These are phyloP conservation scores for Huiozyma sinensis DNA, from an alignment of 805 yeast species.

Conservation along the genomic window DNA sequence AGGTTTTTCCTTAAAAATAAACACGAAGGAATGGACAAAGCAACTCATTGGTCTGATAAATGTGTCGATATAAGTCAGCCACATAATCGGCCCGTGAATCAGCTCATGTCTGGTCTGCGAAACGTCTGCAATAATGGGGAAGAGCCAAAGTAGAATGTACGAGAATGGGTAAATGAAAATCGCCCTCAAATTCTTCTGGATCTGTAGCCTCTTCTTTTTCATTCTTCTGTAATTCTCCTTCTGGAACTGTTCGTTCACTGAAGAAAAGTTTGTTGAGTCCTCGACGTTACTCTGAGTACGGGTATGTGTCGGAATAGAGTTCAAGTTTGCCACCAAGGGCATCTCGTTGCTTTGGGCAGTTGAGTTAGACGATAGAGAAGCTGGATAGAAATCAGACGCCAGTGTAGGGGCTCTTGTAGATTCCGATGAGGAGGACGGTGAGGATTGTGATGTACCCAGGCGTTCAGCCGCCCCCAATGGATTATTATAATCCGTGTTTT, in stretches of 20 bases:
- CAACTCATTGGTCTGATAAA: slow-evolving; percentile 76
- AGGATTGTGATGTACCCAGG: too few relatives aligned
- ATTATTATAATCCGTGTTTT: too few relatives aligned
- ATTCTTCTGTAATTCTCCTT: slow-evolving; percentile 51
- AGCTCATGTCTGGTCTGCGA: slow-evolving; percentile 43
- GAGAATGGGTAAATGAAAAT: slow-evolving; percentile 80
- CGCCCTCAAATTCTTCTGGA: slow-evolving; percentile 66
- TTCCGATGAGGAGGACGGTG: too few relatives aligned
- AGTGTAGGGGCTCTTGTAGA: too few relatives aligned
- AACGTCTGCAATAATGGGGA: slow-evolving; percentile 61
- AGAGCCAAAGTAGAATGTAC: slow-evolving; percentile 69
- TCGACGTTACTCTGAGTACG: background rate
- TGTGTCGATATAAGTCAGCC: slow-evolving; percentile 60
- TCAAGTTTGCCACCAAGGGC: too few relatives aligned
- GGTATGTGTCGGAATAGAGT: too few relatives aligned
- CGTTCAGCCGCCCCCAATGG: too few relatives aligned
- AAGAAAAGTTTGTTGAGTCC: slow-evolving; percentile 6
- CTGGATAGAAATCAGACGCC: too few relatives aligned
- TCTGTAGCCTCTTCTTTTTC: slow-evolving; percentile 50
- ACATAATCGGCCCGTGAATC: slow-evolving; percentile 40
- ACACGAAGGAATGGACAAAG: slow-evolving; percentile 64
- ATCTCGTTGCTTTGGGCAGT: too few relatives aligned
- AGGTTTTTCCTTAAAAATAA: slow-evolving; percentile 67
- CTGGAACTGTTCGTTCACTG: slow-evolving; percentile 35
- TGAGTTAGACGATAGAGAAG: too few relatives aligned